Conservation (phyloP, 2,329 filamentous ascomycete genomes). For the Talaromyces sp. region DNA sequence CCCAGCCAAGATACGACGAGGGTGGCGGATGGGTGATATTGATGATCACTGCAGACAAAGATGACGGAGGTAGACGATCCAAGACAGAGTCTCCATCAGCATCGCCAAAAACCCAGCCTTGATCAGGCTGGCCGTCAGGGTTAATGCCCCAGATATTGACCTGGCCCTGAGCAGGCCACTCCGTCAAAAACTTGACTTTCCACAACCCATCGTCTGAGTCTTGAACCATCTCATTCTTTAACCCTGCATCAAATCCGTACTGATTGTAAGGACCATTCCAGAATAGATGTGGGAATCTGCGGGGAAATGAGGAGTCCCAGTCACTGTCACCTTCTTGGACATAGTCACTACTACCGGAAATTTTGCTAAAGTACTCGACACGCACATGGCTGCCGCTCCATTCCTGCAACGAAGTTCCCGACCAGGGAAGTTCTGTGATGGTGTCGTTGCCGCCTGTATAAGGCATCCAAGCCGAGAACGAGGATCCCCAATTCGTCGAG, state of each 20-base stretch:
- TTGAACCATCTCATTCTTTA: slow-evolving; percentile 52
- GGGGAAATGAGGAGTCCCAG: slow-evolving; percentile 36
- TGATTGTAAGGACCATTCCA: slow-evolving; percentile 61
- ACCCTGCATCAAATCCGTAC: slow-evolving; percentile 60
- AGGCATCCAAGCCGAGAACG: slow-evolving; percentile 56
- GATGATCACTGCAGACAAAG: slow-evolving; percentile 52
- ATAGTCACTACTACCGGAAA: slow-evolving; percentile 58
- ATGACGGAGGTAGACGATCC: slow-evolving; percentile 60
- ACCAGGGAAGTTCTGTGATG: slow-evolving; percentile 52
- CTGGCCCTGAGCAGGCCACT: slow-evolving; percentile 61
- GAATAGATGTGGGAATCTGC: slow-evolving; percentile 61
- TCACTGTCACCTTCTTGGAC: slow-evolving; percentile 57
- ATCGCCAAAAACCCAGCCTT: slow-evolving; percentile 58
- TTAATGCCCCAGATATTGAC: slow-evolving; percentile 67
- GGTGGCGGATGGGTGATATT: slow-evolving; percentile 58
- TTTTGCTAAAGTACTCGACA: slow-evolving; percentile 60
- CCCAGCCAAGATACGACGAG: slow-evolving; percentile 54
- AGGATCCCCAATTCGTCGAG: slow-evolving; percentile 58
- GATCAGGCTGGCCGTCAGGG: slow-evolving; percentile 59
- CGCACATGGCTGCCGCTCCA: slow-evolving; percentile 62
- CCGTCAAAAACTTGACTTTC: slow-evolving; percentile 59
- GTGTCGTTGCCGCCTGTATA: slow-evolving; percentile 53
- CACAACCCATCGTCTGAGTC: slow-evolving; percentile 50
- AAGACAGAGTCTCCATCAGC: slow-evolving; percentile 58
- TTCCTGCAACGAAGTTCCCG: slow-evolving; percentile 54